phyloP scores from a whole-genome alignment of 2,329 filamentous ascomycete genomes.

The Cordyceps fumosorosea region DNA sequence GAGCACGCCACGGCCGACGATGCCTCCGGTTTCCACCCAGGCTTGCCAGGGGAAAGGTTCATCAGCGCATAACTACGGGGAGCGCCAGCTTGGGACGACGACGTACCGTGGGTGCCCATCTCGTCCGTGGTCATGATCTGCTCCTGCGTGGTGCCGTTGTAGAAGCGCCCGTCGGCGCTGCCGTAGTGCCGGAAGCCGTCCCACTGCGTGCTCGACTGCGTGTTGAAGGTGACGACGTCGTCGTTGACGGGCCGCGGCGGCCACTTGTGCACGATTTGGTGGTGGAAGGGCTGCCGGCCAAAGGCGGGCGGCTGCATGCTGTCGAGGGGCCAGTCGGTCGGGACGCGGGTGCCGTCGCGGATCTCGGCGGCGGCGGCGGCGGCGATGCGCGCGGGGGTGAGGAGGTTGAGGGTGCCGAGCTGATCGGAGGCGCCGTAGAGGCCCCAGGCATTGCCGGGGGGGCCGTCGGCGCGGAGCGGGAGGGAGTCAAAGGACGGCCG shows the following conservation, averaged over 20 bases:
- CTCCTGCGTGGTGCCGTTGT: slow-evolving; percentile 32
- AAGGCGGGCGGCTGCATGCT: slow-evolving; percentile 29
- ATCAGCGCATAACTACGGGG: too few relatives aligned
- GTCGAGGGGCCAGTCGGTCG: slow-evolving; percentile 28
- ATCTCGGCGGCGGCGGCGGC: slow-evolving; percentile 24
- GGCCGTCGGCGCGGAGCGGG: slow-evolving; percentile 42
- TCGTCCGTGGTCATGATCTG: slow-evolving; percentile 32
- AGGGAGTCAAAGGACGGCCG: slow-evolving; percentile 36
- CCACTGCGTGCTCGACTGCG: slow-evolving; percentile 34
- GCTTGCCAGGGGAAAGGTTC: too few relatives aligned
- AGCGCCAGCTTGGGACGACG: too few relatives aligned
- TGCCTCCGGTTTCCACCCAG: neutral
- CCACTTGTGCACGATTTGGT: slow-evolving; percentile 23
- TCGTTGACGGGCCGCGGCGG: slow-evolving; percentile 25
- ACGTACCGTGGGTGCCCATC: slow-evolving; percentile 25
- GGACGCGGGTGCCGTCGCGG: slow-evolving; percentile 24
- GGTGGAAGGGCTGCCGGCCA: slow-evolving; percentile 23
- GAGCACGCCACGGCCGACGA: slow-evolving; percentile 37
- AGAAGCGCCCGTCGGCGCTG: slow-evolving; percentile 29
- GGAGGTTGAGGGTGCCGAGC: slow-evolving; percentile 47
- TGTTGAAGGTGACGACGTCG: slow-evolving; percentile 28
- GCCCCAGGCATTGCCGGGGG: slow-evolving; percentile 49
- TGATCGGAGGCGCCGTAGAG: slow-evolving; percentile 45
- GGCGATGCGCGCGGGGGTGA: slow-evolving; percentile 31
- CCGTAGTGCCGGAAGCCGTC: slow-evolving; percentile 33